Evolutionary conservation across 495 filamentous ascomycete species (phyloP).

Genomic region (Hyaloscypha variabilis): DNA sequence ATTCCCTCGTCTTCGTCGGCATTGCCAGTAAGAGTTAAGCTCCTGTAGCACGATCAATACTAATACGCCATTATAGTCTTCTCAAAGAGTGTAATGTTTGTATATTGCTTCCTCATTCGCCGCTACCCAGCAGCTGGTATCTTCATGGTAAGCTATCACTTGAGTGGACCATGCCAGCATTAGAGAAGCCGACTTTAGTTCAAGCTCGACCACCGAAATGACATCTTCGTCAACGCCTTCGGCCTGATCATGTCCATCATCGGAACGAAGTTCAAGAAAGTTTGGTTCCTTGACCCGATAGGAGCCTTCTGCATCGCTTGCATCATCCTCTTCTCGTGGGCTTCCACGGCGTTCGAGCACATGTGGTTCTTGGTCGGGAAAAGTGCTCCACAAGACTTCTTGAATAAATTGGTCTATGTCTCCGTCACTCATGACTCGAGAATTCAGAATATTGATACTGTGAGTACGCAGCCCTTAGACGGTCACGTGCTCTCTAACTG

Average conservation of each 20-base stretch:
- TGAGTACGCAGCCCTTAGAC: constrained; percentile 20
- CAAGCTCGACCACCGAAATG: constrained; percentile 52
- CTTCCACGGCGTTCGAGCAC: constrained; percentile 56
- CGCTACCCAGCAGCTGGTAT: constrained; percentile 55
- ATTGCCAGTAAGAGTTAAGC: constrained; percentile 46
- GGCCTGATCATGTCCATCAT: constrained; percentile 57
- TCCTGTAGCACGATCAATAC: background rate
- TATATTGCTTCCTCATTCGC: constrained; percentile 54
- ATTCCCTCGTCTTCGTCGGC: constrained; percentile 53
- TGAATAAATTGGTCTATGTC: constrained; percentile 60
- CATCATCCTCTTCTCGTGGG: constrained; percentile 57
- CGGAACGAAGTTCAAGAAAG: constrained; percentile 45
- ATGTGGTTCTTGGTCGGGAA: constrained; percentile 60
- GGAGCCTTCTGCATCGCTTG: constrained; percentile 57
- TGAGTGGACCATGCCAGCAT: background rate
- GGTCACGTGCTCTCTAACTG: constrained; percentile 6
- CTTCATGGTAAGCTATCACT: constrained; percentile 45
- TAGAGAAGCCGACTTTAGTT: background rate
- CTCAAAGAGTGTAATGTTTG: constrained; percentile 48
- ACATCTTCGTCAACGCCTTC: constrained; percentile 57
- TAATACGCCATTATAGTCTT: constrained; percentile 38
- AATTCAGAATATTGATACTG: constrained; percentile 56
- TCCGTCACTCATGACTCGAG: constrained; percentile 54
- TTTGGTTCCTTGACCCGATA: constrained; percentile 59
- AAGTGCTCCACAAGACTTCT: constrained; percentile 52